A percentile compares a stretch with the other conserved stretches of the same genome.
phyloP scores from a whole-genome alignment of 2,329 filamentous ascomycete species.

The Tolypocladium pustulatum region DNA sequence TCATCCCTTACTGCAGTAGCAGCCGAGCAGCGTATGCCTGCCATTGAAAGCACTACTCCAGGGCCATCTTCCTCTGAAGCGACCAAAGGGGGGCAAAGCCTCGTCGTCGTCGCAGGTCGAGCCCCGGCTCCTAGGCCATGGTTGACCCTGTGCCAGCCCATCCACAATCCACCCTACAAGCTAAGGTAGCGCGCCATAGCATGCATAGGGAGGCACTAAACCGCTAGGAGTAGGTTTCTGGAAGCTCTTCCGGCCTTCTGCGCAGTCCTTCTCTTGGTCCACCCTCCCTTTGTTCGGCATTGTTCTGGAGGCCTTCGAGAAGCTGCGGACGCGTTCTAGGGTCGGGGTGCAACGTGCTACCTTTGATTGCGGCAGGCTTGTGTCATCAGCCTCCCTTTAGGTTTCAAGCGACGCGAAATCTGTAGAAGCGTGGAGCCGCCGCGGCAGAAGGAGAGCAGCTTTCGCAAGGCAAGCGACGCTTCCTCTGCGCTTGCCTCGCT shows the following conservation, averaged over 20 bases:
- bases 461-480: neutral
- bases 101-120: neutral
- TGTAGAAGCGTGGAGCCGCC: neutral
- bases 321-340: neutral
- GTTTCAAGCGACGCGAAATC: neutral
- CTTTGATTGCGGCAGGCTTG: neutral
- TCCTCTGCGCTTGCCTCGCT: neutral
- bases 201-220: conserved; percentile 10
- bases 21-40: neutral
- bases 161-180: neutral
- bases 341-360: neutral
- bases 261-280: neutral
- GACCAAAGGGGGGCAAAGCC: neutral
- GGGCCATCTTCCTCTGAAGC: neutral
- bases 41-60: neutral
- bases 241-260: conserved; percentile 16
- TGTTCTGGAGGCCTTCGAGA: neutral
- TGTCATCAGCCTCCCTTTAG: neutral
- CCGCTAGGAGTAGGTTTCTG: conserved; percentile 22
- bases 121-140: conserved; percentile 3
- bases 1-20: neutral
- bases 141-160: conserved; percentile 10
- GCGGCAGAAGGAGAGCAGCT: neutral
- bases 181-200: conserved; percentile 9
- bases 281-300: neutral